Evolutionary conservation across 108 stramenopile genomes (phyloP).

Genomic region (Nitzschia putrida): DNA sequence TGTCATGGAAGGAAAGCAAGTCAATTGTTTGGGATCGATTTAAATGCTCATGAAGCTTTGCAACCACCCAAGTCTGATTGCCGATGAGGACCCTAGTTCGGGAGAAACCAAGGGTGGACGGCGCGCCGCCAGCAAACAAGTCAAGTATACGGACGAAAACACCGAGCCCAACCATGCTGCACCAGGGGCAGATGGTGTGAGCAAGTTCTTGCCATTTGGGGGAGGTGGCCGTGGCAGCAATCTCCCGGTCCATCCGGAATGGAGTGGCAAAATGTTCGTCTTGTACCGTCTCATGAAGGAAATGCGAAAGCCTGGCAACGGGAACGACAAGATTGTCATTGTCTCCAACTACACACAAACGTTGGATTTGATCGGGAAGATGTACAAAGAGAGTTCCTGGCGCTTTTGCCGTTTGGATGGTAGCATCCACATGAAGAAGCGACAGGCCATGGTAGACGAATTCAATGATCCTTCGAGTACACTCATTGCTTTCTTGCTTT

Average conservation of each 20-base stretch:
- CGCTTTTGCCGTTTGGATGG: constrained; percentile 94
- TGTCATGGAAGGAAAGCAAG: constrained; percentile 95
- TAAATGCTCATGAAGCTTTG: constrained; percentile 95
- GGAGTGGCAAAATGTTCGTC: constrained; percentile 95
- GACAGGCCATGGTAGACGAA: constrained; percentile 92
- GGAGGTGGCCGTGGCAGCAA: constrained; percentile 47
- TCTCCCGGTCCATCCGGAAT: constrained; percentile 80
- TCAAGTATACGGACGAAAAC: constrained; percentile 71
- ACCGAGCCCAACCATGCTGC: constrained; percentile 49
- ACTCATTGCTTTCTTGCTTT: constrained; percentile 91
- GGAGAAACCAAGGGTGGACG: constrained; percentile 45
- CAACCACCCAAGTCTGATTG: constrained; percentile 91
- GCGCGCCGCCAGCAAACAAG: constrained; percentile 57
- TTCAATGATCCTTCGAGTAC: constrained; percentile 91
- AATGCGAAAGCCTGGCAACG: constrained; percentile 87
- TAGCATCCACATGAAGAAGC: constrained; percentile 89
- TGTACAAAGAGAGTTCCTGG: constrained; percentile 93
- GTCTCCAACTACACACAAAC: constrained; percentile 96
- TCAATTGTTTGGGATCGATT: constrained; percentile 92
- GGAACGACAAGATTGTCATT: constrained; percentile 96
- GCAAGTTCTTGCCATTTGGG: constrained; percentile 79
- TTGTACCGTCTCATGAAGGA: constrained; percentile 91
- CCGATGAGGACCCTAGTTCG: constrained; percentile 59
- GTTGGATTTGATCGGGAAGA: constrained; percentile 92
- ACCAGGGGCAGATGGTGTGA: constrained; percentile 81